Evolutionary conservation across 305 asterid genomes (phyloP).

Genomic region (Fraxinus latifolia): DNA sequence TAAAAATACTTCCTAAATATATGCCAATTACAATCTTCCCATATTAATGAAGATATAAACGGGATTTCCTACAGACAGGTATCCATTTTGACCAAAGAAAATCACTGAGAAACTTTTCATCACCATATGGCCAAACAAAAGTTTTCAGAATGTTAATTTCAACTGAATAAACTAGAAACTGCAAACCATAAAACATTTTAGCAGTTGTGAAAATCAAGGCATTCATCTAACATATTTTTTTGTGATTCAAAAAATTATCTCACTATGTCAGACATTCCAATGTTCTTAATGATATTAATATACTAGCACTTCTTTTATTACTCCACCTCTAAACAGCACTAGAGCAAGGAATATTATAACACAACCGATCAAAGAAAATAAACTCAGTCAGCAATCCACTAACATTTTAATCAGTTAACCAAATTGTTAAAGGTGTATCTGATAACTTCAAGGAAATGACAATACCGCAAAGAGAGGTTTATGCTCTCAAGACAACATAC

Average conservation of each 20-base stretch:
- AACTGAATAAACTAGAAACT: neutral
- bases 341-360: conserved; percentile 8
- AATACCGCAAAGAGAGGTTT: neutral
- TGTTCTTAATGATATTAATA: neutral
- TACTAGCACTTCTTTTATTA: neutral
- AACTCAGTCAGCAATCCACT: neutral
- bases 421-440: neutral
- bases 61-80: neutral
- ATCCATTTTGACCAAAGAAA: neutral
- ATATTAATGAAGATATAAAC: too few relatives aligned
- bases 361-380: neutral
- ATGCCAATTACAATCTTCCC: too few relatives aligned
- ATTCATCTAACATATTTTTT: neutral
- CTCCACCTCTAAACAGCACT: neutral
- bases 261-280: neutral
- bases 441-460: conserved; percentile 7
- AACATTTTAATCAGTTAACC: neutral
- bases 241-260: neutral
- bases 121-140: neutral
- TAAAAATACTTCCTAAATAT: too few relatives aligned
- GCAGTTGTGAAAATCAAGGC: neutral
- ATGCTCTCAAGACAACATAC: neutral
- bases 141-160: neutral
- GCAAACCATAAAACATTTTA: neutral
- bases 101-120: neutral